Conservation (phyloP, 257 asterid genomes). For the Buddleja alternifolia region DNA sequence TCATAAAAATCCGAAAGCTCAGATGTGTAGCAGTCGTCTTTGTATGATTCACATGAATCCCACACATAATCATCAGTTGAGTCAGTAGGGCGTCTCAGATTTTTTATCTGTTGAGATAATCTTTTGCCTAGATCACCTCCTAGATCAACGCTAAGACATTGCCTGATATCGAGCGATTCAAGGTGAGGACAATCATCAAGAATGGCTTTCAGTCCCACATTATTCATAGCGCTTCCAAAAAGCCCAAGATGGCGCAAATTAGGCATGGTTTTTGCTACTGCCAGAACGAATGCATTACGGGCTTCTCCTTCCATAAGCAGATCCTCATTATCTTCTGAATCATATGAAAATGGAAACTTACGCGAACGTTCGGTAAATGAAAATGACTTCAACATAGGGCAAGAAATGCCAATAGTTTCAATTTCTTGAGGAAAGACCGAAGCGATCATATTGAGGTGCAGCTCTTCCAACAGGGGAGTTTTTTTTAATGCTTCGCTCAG, state of each 20-base stretch:
- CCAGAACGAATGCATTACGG: constrained; percentile 36
- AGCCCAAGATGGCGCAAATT: constrained; percentile 43
- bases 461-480: constrained; percentile 49
- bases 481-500: constrained; percentile 38
- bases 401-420: constrained; percentile 42
- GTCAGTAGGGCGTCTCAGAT: constrained; percentile 37
- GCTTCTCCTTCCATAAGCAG: background rate
- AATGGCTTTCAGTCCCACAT: constrained; percentile 43
- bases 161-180: constrained; percentile 55
- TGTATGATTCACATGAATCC: constrained; percentile 18
- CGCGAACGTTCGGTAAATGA: constrained; percentile 11
- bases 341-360: background rate
- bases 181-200: constrained; percentile 54
- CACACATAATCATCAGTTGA: constrained; percentile 27
- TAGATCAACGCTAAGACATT: constrained; percentile 39
- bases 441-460: constrained; percentile 37
- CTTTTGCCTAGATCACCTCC: constrained; percentile 41
- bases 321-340: background rate
- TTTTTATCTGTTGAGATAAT: constrained; percentile 41
- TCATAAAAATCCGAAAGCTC: constrained; percentile 30
- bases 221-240: constrained; percentile 33
- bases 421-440: background rate
- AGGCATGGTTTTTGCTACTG: constrained; percentile 52
- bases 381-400: constrained; percentile 46
- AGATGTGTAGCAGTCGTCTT: constrained; percentile 17